These are phyloP conservation scores for Penicillium steckii DNA, from an alignment of 495 filamentous ascomycete genomes.

Conservation along the genomic window DNA sequence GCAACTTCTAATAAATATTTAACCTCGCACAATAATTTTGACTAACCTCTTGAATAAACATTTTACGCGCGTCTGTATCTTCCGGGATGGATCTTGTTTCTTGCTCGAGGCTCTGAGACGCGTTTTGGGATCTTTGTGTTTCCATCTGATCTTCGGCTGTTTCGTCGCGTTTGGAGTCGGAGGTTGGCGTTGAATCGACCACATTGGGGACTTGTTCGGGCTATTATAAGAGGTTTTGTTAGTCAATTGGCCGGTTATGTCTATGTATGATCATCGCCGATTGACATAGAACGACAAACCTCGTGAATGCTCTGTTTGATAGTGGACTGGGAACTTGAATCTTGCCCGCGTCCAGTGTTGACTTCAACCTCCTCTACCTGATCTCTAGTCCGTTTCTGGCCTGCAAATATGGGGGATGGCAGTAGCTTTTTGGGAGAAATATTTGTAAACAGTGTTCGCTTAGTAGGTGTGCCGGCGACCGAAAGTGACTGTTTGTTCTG, in stretches of 20 bases:
- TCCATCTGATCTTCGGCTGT: slow-evolving; percentile 14
- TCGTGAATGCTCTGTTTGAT: slow-evolving; percentile 14
- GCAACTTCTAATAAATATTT: neutral
- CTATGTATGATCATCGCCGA: neutral
- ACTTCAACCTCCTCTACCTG: slow-evolving; percentile 32
- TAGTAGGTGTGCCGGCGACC: slow-evolving; percentile 29
- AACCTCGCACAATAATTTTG: neutral
- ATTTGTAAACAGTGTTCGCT: slow-evolving; percentile 28
- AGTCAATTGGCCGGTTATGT: slow-evolving; percentile 8
- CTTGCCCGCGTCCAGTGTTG: slow-evolving; percentile 18
- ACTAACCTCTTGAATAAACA: slow-evolving; percentile 46
- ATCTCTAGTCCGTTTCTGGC: slow-evolving; percentile 44
- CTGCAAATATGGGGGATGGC: slow-evolving; percentile 39
- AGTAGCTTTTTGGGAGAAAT: slow-evolving; percentile 38
- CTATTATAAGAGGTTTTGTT: slow-evolving; percentile 11
- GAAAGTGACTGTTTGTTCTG: slow-evolving; percentile 25
- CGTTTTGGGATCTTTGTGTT: slow-evolving; percentile 7
- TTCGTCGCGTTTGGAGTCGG: slow-evolving; percentile 21
- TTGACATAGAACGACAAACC: slow-evolving; percentile 27
- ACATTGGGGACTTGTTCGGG: slow-evolving; percentile 17
- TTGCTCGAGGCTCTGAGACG: slow-evolving; percentile 5
- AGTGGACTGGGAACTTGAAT: slow-evolving; percentile 11
- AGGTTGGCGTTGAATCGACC: slow-evolving; percentile 13
- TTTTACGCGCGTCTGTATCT: slow-evolving; percentile 39
- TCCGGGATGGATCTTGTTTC: slow-evolving; percentile 25